These are phyloP conservation scores for Podospora fimiseda DNA, from an alignment of 495 filamentous ascomycete species.

Conservation along the genomic window DNA sequence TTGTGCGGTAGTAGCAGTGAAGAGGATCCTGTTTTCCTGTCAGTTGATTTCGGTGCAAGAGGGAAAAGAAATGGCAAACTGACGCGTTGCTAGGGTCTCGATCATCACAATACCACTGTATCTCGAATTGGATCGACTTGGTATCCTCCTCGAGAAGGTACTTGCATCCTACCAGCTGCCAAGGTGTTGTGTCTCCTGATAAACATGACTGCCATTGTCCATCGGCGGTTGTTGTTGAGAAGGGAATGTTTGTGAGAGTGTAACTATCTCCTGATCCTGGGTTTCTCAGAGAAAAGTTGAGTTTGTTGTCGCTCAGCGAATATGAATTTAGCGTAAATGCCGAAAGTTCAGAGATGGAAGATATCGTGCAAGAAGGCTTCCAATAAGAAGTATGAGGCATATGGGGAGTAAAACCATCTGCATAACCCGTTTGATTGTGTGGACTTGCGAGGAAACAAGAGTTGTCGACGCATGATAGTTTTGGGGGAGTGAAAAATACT, in stretches of 20 bases:
- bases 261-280: constrained; percentile 16
- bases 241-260: not conserved
- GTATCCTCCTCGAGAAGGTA: constrained; percentile 9
- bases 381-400: constrained; percentile 49
- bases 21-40: constrained; percentile 1
- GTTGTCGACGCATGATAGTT: not conserved
- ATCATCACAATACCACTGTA: constrained; percentile 26
- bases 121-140: constrained; percentile 11
- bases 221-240: constrained; percentile 14
- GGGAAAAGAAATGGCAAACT: not conserved
- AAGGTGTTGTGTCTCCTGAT: constrained; percentile 7
- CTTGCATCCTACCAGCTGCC: constrained; percentile 17
- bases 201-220: constrained; percentile 15
- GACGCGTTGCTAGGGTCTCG: constrained; percentile 22
- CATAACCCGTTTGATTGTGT: constrained; percentile 22
- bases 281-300: constrained; percentile 17
- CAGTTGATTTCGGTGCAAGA: too few species aligned
- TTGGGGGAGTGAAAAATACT: constrained; percentile 9
- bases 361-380: constrained; percentile 44
- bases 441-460: too few species aligned
- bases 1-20: not conserved
- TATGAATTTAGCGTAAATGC: constrained; percentile 13
- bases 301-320: too few species aligned
- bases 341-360: constrained; percentile 19
- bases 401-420: constrained; percentile 19